Conservation (phyloP, 371 early-diverging fungal species). For the Rhizopus sp. region DNA sequence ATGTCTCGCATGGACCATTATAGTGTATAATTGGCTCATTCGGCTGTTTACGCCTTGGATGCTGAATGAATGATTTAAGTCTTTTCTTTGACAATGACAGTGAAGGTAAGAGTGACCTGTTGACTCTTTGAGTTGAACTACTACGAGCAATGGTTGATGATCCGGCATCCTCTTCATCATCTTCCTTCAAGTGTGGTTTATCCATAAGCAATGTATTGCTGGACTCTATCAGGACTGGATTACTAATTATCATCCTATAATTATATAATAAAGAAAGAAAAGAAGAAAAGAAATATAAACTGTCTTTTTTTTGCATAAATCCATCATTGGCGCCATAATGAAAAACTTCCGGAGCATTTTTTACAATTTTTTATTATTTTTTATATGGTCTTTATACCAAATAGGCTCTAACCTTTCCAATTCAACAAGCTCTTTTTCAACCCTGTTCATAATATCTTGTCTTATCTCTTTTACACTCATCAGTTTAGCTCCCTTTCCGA, state of each 20-base stretch:
- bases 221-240: background rate
- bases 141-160: too few species aligned
- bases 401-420: conserved; percentile 22
- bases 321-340: too few species aligned
- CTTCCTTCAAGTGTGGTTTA: conserved; percentile 1
- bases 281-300: background rate
- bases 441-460: conserved; percentile 11
- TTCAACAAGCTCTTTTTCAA: conserved; percentile 16
- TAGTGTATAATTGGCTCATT: conserved; percentile 42
- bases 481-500: conserved; percentile 15
- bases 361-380: conserved; percentile 10
- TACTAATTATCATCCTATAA: background rate
- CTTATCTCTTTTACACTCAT: conserved; percentile 17
- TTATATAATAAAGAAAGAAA: background rate
- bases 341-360: background rate
- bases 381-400: conserved; percentile 27
- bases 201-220: background rate
- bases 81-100: background rate
- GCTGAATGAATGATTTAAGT: conserved; percentile 5
- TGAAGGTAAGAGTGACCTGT: background rate
- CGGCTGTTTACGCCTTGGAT: conserved; percentile 5
- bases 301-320: too few species aligned
- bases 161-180: background rate
- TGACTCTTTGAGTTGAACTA: background rate
- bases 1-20: conserved; percentile 41